These are phyloP conservation scores for Isochrysis galbana DNA, from an alignment of 78 protist genomes.

Conservation along the genomic window DNA sequence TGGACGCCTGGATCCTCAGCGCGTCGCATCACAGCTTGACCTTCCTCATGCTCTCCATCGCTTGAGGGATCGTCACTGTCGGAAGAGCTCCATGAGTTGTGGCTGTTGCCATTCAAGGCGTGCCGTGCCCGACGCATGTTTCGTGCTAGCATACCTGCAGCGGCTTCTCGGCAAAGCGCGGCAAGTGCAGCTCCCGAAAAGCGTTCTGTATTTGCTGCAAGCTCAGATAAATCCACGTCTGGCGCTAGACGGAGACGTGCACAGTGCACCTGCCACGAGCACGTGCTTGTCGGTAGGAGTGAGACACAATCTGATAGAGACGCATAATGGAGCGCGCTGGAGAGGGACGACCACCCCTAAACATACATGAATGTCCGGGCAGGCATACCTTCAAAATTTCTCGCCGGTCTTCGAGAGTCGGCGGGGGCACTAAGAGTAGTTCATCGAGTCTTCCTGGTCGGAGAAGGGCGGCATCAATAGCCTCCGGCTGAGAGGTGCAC, in stretches of 20 bases:
- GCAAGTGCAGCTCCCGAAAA: background rate
- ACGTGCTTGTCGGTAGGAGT: background rate
- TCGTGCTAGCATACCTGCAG: background rate
- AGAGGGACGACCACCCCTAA: background rate
- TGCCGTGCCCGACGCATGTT: too few species aligned
- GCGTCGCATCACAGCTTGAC: background rate
- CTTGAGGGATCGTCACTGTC: background rate
- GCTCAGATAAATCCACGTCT: background rate
- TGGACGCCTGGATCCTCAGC: background rate
- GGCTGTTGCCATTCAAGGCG: too few species aligned
- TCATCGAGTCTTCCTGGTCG: slow-evolving; percentile 1
- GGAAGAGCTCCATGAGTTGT: background rate
- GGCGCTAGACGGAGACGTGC: background rate
- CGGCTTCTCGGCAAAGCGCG: background rate
- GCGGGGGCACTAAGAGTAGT: background rate
- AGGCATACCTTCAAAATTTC: background rate
- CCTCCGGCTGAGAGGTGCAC: background rate
- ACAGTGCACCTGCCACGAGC: background rate
- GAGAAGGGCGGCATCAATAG: background rate
- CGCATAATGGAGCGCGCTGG: background rate
- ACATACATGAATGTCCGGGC: background rate
- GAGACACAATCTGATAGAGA: background rate
- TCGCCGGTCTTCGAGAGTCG: background rate
- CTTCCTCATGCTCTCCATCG: background rate
- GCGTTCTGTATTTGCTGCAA: background rate